Base-by-base conservation (phyloP, 2,329 filamentous ascomycete genomes). In the Erysiphe pulchra region DNA sequence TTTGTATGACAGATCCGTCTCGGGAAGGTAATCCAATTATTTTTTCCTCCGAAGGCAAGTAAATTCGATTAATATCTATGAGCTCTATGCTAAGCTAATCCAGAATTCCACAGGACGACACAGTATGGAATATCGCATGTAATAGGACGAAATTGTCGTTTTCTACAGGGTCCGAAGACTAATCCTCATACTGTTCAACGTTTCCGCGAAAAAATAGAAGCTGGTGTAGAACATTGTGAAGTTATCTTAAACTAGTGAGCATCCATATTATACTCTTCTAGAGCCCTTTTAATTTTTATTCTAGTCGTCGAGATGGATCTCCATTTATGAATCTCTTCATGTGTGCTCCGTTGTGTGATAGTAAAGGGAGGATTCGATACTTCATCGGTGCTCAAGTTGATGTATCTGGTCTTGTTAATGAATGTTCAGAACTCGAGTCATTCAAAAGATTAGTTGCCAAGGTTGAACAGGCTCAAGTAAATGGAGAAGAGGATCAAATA, bases 121-220 rank as follows among this genome's bases (percentile, higher is more conserved):
- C 77, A 84, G 51, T 85, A 84, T 54, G 77, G 77, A 4, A 73
- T 80, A 61, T 69, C 67, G 47, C 82, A 85, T 55, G 71, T 75
- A 2, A 70, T 86, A 16, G 80, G 80, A 0, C 72, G 77, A 31
- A 86, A 86, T 50, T 85, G 80, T 53, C 73, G 80, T 8, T 85
- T 86, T 53, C 67, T 86, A 1, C 80, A 85, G 57, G 80, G 81
- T 0, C 79, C 79, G 0, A 71, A 70, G 53, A 84, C 80, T 6
- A 78, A 77, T 50, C 65, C 64, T 0, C 67, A 69, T 49, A 79
- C 74, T 44, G 65, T 80, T 0, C 61, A 65, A 46, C 66, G 81
- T 45, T 63, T 86, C 11, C 65, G 69, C 31, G 69, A 77, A 37
- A 74, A 73, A 28, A 61, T 79, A 11, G 58, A 65, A 8, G 69